Evolutionary conservation across 768 basidiomycete genomes (phyloP).

Genomic region (Kwoniella bestiolae): DNA sequence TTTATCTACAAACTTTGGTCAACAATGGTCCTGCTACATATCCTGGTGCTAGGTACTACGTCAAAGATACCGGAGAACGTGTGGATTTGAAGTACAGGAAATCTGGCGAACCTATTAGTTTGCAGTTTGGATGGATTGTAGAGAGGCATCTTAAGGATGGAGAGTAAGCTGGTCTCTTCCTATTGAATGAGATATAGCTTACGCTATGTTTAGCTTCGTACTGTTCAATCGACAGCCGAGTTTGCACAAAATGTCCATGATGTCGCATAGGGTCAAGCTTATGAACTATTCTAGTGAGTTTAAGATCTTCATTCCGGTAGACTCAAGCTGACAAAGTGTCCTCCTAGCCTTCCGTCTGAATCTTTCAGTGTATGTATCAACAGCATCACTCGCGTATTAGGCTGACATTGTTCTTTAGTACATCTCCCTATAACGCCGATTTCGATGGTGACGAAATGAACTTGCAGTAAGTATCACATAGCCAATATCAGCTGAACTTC

Average conservation of each 20-base stretch:
- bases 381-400: slow-evolving; percentile 1
- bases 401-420: slow-evolving; percentile 61
- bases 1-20: slow-evolving; percentile 90
- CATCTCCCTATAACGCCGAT: slow-evolving; percentile 98
- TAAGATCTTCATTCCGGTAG: neutral
- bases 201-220: slow-evolving; percentile 66
- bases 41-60: slow-evolving; percentile 94
- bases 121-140: slow-evolving; percentile 98
- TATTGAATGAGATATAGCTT: slow-evolving; percentile 18
- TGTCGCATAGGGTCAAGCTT: slow-evolving; percentile 94
- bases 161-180: slow-evolving; percentile 70
- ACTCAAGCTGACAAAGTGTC: slow-evolving; percentile 19
- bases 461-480: slow-evolving; percentile 78
- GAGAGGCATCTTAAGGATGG: slow-evolving; percentile 97
- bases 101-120: slow-evolving; percentile 80
- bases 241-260: slow-evolving; percentile 99
- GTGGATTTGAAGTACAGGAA: slow-evolving; percentile 97
- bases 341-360: slow-evolving; percentile 90
- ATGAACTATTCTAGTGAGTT: slow-evolving; percentile 96
- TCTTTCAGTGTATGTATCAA: slow-evolving; percentile 84
- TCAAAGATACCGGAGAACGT: slow-evolving; percentile 94
- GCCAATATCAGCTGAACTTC: neutral
- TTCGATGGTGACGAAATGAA: slow-evolving; percentile 99
- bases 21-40: slow-evolving; percentile 92
- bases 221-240: slow-evolving; percentile 98